A percentile compares a stretch with the other conserved stretches of the same genome.
Evolutionary conservation across 2,329 filamentous ascomycete genomes (phyloP).

Genomic region (Colletotrichum camelliae): DNA sequence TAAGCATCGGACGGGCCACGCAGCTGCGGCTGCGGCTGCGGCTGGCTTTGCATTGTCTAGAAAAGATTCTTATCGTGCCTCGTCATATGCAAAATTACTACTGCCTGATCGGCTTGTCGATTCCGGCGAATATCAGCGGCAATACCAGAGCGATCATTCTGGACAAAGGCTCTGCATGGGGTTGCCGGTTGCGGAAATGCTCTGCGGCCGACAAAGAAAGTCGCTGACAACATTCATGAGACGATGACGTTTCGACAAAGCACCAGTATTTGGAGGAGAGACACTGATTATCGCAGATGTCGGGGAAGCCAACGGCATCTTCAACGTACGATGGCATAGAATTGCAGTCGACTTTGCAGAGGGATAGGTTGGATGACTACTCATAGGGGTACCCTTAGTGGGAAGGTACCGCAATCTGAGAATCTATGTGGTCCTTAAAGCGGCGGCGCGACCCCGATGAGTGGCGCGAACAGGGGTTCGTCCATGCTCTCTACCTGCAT

Average conservation of each 20-base stretch:
- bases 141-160: not conserved
- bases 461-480: constrained; percentile 5
- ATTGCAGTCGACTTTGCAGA: not conserved
- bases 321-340: not conserved
- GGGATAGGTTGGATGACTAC: not conserved
- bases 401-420: not conserved
- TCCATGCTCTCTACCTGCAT: not conserved
- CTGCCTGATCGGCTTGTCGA: not conserved
- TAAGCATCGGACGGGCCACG: not conserved
- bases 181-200: not conserved
- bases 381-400: not conserved
- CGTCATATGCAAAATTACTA: not conserved
- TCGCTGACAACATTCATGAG: not conserved
- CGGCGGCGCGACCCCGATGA: not conserved
- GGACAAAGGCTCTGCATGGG: not conserved
- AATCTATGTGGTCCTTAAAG: not conserved
- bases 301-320: not conserved
- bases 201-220: not conserved
- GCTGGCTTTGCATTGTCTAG: not conserved
- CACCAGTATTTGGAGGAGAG: not conserved
- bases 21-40: not conserved
- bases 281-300: not conserved
- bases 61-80: not conserved
- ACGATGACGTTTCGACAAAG: not conserved
- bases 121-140: not conserved